Percentiles rank a stretch among this genome's conserved stretches.
phyloP scores from a whole-genome alignment of 2,329 filamentous ascomycete species.

The Cladosporium sp. region DNA sequence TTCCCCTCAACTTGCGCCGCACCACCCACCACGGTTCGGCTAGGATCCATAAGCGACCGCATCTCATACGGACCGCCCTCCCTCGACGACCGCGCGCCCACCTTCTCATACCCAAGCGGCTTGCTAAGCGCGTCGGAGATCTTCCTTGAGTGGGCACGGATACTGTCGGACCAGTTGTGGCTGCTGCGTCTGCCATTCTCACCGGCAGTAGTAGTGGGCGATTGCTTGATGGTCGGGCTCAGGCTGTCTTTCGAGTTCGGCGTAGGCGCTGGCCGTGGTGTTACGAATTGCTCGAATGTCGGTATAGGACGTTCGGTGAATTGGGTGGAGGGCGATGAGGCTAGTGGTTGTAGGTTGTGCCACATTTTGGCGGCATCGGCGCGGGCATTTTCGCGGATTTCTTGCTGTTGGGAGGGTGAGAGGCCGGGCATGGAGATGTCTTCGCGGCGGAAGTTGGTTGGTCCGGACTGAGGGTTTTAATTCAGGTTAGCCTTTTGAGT shows the following conservation, averaged over 20 bases:
- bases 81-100: not conserved
- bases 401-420: conserved; percentile 23
- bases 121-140: conserved; percentile 17
- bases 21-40: conserved; percentile 11
- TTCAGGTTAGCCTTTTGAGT: not conserved
- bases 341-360: conserved; percentile 26
- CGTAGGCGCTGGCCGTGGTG: conserved; percentile 23
- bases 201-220: not conserved
- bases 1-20: conserved; percentile 13
- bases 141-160: conserved; percentile 19
- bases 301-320: conserved; percentile 25
- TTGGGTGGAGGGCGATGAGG: conserved; percentile 26
- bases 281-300: conserved; percentile 26
- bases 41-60: conserved; percentile 18
- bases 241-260: not conserved
- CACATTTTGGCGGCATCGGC: conserved; percentile 28
- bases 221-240: not conserved
- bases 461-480: conserved; percentile 22
- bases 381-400: conserved; percentile 29
- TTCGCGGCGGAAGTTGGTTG: conserved; percentile 32
- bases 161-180: conserved; percentile 10
- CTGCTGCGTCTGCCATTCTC: not conserved
- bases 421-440: conserved; percentile 30
- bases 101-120: conserved; percentile 15
- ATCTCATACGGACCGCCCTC: conserved; percentile 18